A percentile compares a stretch with the other conserved stretches of the same genome.
These are phyloP conservation scores for Lipomyces kockii DNA, from an alignment of 805 yeast genomes.

Conservation along the genomic window DNA sequence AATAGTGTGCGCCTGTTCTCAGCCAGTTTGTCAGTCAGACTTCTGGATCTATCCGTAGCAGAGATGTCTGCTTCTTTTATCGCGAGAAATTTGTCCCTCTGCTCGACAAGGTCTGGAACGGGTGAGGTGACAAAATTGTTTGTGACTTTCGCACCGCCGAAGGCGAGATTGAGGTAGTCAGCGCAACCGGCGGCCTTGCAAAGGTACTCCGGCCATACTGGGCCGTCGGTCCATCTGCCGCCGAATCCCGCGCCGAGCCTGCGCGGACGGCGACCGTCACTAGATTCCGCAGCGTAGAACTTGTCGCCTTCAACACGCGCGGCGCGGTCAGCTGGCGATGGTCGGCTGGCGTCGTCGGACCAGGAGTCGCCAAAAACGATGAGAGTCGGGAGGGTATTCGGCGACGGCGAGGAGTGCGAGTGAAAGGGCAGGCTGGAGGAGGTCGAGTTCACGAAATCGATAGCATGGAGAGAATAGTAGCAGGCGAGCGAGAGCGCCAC, in stretches of 20 bases:
- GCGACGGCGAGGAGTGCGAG: slow-evolving; percentile 1
- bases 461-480: neutral
- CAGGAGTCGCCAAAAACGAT: slow-evolving; percentile 36
- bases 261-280: slow-evolving; percentile 16
- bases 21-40: neutral
- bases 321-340: slow-evolving; percentile 8
- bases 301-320: neutral
- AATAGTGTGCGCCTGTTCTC: slow-evolving; percentile 25
- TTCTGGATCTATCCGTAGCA: neutral
- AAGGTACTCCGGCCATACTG: slow-evolving; percentile 34
- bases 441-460: too few relatives aligned
- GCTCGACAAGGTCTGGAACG: slow-evolving; percentile 28
- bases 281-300: neutral
- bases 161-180: slow-evolving; percentile 28
- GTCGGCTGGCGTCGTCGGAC: slow-evolving; percentile 34
- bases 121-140: slow-evolving; percentile 30
- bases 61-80: slow-evolving; percentile 8
- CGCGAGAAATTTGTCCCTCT: slow-evolving; percentile 10
- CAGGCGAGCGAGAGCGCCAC: slow-evolving; percentile 7
- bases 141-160: slow-evolving; percentile 34
- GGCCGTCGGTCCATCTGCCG: slow-evolving; percentile 36
- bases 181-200: slow-evolving; percentile 16
- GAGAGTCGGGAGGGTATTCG: neutral
- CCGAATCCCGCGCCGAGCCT: slow-evolving; percentile 23
- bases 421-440: neutral